phyloP scores from a whole-genome alignment of 139 green algal species.

The Picochlorum costavermella region DNA sequence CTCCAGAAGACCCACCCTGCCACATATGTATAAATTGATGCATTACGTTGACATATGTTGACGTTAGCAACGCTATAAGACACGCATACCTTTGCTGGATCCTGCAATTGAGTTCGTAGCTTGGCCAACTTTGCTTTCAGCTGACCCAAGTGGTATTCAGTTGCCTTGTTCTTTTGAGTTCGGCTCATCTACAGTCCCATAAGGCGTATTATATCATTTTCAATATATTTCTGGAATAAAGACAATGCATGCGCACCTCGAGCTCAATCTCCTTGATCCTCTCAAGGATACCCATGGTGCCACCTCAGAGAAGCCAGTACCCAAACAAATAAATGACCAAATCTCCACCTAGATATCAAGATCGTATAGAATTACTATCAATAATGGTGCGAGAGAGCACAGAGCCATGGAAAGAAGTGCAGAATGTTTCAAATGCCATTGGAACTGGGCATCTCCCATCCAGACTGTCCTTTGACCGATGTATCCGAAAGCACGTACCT shows the following conservation, averaged over 20 bases:
- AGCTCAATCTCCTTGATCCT: slow-evolving; percentile 97
- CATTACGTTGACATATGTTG: background rate
- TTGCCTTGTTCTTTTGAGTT: slow-evolving; percentile 79
- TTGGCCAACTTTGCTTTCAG: slow-evolving; percentile 97
- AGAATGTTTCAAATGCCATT: too few species aligned
- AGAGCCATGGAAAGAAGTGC: too few species aligned
- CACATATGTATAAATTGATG: background rate
- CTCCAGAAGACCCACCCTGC: slow-evolving; percentile 20
- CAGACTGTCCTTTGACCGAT: too few species aligned
- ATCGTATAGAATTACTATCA: too few species aligned
- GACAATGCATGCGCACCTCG: slow-evolving; percentile 38
- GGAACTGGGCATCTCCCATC: too few species aligned
- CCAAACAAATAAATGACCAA: background rate
- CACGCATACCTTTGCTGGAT: slow-evolving; percentile 47
- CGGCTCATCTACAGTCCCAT: slow-evolving; percentile 61
- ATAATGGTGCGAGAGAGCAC: too few species aligned
- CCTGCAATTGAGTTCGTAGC: slow-evolving; percentile 90
- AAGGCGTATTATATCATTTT: background rate
- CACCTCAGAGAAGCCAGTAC: background rate
- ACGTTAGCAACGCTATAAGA: background rate
- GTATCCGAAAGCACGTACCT: too few species aligned
- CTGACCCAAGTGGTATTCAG: slow-evolving; percentile 83
- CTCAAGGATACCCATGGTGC: slow-evolving; percentile 77
- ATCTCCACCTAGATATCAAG: too few species aligned
- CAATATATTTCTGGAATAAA: too few species aligned